Conservation (phyloP, 768 basidiomycete species). For the Galerina sulciceps region DNA sequence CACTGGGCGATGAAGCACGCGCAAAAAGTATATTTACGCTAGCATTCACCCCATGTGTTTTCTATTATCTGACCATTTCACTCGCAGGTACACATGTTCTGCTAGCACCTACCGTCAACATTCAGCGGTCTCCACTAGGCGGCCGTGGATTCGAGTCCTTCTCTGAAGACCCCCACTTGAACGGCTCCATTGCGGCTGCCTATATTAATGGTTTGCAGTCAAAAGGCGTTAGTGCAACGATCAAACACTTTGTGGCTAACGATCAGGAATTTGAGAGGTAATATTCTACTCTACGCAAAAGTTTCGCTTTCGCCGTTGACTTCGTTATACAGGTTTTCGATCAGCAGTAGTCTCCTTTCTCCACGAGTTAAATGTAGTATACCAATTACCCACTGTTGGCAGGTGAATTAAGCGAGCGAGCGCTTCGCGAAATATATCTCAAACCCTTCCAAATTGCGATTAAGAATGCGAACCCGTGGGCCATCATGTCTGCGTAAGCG, state of each 20-base stretch:
- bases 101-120: constrained; percentile 70
- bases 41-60: background rate
- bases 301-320: background rate
- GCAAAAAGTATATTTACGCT: constrained; percentile 42
- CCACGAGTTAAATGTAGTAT: background rate
- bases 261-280: constrained; percentile 64
- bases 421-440: constrained; percentile 68
- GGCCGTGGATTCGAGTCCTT: constrained; percentile 67
- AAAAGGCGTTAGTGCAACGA: constrained; percentile 59
- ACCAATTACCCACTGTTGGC: background rate
- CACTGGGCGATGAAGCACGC: constrained; percentile 56
- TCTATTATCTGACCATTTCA: background rate
- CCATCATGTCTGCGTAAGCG: constrained; percentile 60
- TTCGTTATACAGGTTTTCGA: constrained; percentile 38
- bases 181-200: constrained; percentile 58
- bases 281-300: background rate
- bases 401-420: constrained; percentile 59
- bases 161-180: constrained; percentile 63
- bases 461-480: constrained; percentile 57
- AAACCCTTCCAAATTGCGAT: constrained; percentile 66
- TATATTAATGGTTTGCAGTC: constrained; percentile 68
- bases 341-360: constrained; percentile 40
- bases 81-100: constrained; percentile 46
- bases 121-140: constrained; percentile 60
- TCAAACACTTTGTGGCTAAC: constrained; percentile 69